A percentile compares a stretch with the other conserved stretches of the same genome.
Evolutionary conservation across 2,329 filamentous ascomycete species (phyloP).

Genomic region (Penicillium capsulatum): DNA sequence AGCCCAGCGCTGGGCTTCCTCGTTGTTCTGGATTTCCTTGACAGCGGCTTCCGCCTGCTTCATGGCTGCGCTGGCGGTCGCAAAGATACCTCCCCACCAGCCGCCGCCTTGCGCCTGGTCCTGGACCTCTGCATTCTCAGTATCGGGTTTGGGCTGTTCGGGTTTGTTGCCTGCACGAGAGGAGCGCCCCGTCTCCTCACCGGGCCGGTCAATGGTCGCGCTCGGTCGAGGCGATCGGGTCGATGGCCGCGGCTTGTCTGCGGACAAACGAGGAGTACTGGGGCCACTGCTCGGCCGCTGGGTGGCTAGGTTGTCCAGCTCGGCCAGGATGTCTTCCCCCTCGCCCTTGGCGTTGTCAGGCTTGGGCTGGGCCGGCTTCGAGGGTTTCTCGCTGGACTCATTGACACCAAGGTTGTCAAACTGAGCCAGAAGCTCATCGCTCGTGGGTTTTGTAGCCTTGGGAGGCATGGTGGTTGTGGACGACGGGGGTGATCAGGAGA

Average conservation of each 20-base stretch:
- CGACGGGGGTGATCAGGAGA: slow-evolving; percentile 15
- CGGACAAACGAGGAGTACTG: slow-evolving; percentile 69
- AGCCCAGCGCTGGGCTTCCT: slow-evolving; percentile 94
- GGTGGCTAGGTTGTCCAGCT: slow-evolving; percentile 74
- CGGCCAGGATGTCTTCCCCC: slow-evolving; percentile 72
- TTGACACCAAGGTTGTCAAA: slow-evolving; percentile 47
- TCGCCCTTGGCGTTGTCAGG: slow-evolving; percentile 40
- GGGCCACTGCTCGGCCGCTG: slow-evolving; percentile 68
- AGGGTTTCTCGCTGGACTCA: slow-evolving; percentile 24
- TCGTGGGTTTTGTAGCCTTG: slow-evolving; percentile 41
- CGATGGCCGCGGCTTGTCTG: slow-evolving; percentile 49
- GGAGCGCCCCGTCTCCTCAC: slow-evolving; percentile 70
- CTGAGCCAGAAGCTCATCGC: slow-evolving; percentile 49
- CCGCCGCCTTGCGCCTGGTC: slow-evolving; percentile 56
- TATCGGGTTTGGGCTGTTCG: slow-evolving; percentile 41
- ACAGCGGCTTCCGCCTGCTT: slow-evolving; percentile 91
- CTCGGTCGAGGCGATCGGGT: slow-evolving; percentile 52
- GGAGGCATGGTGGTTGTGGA: slow-evolving; percentile 30
- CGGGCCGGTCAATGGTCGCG: slow-evolving; percentile 51
- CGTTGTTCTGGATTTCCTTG: slow-evolving; percentile 91
- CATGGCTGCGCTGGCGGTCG: slow-evolving; percentile 67
- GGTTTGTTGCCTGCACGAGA: slow-evolving; percentile 69
- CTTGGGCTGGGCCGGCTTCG: slow-evolving; percentile 26
- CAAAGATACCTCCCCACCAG: slow-evolving; percentile 85
- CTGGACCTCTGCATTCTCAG: slow-evolving; percentile 45